These are phyloP conservation scores for Nannochloropsis oceanica DNA, from an alignment of 108 stramenopile species.

Conservation along the genomic window DNA sequence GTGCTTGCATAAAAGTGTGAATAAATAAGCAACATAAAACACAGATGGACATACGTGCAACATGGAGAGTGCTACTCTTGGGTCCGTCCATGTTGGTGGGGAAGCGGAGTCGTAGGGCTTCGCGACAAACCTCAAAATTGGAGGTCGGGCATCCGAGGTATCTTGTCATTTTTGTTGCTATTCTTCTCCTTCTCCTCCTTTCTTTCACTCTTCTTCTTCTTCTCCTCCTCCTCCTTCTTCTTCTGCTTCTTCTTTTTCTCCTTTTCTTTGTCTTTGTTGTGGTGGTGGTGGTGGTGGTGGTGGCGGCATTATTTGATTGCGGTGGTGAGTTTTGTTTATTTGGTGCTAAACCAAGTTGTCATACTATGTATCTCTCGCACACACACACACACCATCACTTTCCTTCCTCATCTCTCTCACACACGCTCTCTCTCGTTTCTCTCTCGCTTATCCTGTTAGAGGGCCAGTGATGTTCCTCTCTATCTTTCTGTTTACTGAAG, in stretches of 20 bases:
- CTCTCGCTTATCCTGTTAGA: not conserved
- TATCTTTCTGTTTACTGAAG: not conserved
- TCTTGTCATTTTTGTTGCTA: not conserved
- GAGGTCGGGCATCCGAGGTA: no score
- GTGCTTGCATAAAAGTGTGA: no score
- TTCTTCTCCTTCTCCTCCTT: not conserved
- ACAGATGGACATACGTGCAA: no score
- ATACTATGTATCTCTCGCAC: not conserved
- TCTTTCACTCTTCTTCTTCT: not conserved
- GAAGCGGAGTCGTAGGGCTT: no score
- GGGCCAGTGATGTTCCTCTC: not conserved
- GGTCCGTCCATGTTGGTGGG: no score
- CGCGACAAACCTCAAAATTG: no score
- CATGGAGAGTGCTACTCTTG: no score
- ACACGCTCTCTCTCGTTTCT: no score
- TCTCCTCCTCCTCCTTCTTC: not conserved
- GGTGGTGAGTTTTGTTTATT: not conserved
- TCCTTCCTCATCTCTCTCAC: not conserved
- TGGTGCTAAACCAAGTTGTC: not conserved
- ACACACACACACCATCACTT: not conserved
- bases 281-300: not conserved
- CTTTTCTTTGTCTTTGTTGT: not conserved
- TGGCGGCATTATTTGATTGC: not conserved
- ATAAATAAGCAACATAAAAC: no score
- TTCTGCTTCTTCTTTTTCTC: not conserved